Evolutionary conservation across 2,329 filamentous ascomycete genomes (phyloP), one percentile per base, ranked within the genome.

Genomic region (Penicillium sp.): DNA sequence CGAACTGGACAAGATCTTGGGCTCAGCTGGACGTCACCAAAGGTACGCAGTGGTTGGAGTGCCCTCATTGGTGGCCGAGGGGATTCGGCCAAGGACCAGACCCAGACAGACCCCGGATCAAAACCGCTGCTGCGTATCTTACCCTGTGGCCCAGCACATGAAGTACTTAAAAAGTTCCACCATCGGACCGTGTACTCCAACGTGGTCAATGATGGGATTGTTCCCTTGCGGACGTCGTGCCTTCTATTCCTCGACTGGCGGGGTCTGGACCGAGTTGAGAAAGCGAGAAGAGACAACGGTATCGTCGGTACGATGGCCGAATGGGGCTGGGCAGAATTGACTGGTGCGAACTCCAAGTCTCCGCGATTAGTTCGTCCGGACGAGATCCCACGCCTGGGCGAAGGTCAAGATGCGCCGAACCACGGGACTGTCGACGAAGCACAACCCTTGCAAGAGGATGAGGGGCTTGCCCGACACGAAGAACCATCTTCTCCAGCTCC

Each of bases 241-340:
- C 81, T 99, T n/a, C 79, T 99, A 6, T 99, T 99, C 71, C 81
- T 99, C 1, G 95, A 99, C 74, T 99, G 95, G 95, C 90, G 93
- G 77, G 95, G 95, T 0, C 81, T 99, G 3, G 94, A 90, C 5
- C 89, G 92, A 42, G 95, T 99, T 1, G 93, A 98, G 67, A 99
- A 99, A 77, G 94, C 95, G 11, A 86, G 94, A 25, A 83, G 95
- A 74, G 94, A 96, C 74, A 96, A 93, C 62, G 94, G 94, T 0
- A 81, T 98, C 30, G 91, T 99, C 40, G 93, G 96, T 56, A 97
- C 93, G 0, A 88, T 98, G 65, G 92, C 95, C 33, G 92, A 91
- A 58, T 97, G 94, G 83, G 94, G 95, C 2, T 97, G 93, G 91
- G 91, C 92, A 8, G 95, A 99, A 76, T 79, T 99, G 59, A 97